Percentiles rank a stretch among this genome's conserved stretches.
phyloP scores from a whole-genome alignment of 352 stramenopile genomes.

The Phytopythium ostracodes region DNA sequence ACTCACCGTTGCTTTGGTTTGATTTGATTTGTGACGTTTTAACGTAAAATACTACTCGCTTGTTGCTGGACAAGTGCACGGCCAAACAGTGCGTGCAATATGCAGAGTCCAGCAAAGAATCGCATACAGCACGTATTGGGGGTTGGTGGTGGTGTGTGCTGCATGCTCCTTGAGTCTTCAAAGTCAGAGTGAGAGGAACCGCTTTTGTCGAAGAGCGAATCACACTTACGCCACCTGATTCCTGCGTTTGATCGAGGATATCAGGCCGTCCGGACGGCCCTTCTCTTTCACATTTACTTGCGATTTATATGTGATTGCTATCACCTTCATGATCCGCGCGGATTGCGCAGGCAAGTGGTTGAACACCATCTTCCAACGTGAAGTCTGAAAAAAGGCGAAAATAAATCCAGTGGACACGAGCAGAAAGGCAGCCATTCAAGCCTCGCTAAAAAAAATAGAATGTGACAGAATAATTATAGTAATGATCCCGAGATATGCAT shows the following conservation, averaged over 20 bases:
- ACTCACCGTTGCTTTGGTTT: no score
- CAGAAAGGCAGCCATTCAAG: background rate
- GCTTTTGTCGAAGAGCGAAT: background rate
- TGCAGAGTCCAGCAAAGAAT: no score
- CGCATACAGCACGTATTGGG: no score
- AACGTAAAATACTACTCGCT: no score
- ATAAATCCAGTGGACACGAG: slow-evolving; percentile 2
- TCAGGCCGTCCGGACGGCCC: slow-evolving; percentile 11
- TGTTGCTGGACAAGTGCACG: no score
- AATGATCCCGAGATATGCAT: no score
- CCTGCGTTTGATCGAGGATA: slow-evolving; percentile 27
- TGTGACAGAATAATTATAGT: background rate
- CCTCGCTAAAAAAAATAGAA: background rate
- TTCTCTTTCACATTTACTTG: background rate
- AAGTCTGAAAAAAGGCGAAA: slow-evolving; percentile 2
- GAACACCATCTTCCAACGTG: background rate
- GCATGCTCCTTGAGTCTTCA: no score
- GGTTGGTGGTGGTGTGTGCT: no score
- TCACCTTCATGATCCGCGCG: background rate
- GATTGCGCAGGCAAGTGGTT: background rate
- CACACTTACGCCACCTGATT: slow-evolving; percentile 23
- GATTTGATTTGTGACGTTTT: no score
- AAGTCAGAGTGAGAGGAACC: background rate
- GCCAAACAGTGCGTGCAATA: no score
- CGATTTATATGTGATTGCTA: background rate